These are phyloP conservation scores for Blastobotrys parvus DNA, from an alignment of 805 yeast species.

Conservation along the genomic window DNA sequence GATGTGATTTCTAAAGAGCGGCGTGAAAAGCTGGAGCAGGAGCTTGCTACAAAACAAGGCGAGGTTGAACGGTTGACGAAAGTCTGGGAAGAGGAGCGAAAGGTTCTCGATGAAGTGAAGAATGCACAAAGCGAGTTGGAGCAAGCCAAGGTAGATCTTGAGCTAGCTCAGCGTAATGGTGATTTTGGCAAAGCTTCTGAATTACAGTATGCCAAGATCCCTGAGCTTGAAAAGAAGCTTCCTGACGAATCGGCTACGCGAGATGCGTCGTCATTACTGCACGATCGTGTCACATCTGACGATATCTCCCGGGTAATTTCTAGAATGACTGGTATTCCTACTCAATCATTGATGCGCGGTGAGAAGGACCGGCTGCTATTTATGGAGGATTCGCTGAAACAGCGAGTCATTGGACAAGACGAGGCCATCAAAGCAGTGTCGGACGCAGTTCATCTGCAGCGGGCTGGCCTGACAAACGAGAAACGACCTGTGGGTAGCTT, in stretches of 20 bases:
- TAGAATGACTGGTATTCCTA: conserved; percentile 94
- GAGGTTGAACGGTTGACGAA: conserved; percentile 67
- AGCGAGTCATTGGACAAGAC: conserved; percentile 89
- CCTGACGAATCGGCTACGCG: conserved; percentile 43
- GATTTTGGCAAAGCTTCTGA: conserved; percentile 85
- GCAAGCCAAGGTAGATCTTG: conserved; percentile 73
- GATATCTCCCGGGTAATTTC: conserved; percentile 91
- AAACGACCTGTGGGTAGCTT: conserved; percentile 94
- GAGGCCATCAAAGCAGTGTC: conserved; percentile 86
- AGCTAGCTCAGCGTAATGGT: conserved; percentile 74
- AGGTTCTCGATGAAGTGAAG: conserved; percentile 68
- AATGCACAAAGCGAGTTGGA: conserved; percentile 76
- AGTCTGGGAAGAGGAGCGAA: conserved; percentile 80
- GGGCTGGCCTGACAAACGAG: conserved; percentile 94
- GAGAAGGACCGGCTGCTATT: conserved; percentile 83
- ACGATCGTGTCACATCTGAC: conserved; percentile 88
- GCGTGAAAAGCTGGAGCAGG: conserved; percentile 61
- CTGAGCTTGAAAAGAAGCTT: conserved; percentile 60
- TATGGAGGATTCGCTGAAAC: conserved; percentile 75
- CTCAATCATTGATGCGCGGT: conserved; percentile 82
- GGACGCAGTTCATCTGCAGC: conserved; percentile 89
- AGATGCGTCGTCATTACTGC: conserved; percentile 43
- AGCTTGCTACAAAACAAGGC: conserved; percentile 49
- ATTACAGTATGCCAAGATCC: conserved; percentile 79
- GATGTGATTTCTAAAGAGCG: conserved; percentile 78